These are phyloP conservation scores for Sarocladiaceae sp. DNA, from an alignment of 2,329 filamentous ascomycete species.

Conservation along the genomic window DNA sequence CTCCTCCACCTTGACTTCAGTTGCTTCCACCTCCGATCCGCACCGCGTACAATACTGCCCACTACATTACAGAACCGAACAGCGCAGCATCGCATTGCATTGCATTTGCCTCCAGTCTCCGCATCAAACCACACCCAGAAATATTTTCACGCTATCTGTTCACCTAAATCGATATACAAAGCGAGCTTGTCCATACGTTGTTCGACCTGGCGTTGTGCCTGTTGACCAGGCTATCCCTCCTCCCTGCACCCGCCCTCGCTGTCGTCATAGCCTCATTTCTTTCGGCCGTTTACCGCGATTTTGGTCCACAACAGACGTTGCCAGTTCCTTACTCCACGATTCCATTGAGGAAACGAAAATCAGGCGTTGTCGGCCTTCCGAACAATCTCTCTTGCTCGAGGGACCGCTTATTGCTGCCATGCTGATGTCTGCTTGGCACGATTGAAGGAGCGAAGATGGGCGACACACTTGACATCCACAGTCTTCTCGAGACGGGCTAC, in stretches of 20 bases:
- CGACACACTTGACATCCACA: conserved; percentile 36
- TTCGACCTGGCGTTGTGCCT: background rate
- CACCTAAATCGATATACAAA: too few species aligned
- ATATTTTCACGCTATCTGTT: background rate
- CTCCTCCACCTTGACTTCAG: background rate
- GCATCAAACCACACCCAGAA: background rate
- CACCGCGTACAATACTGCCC: too few species aligned
- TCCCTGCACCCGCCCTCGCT: background rate
- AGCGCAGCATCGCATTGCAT: conserved; percentile 2
- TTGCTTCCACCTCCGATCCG: conserved; percentile 2
- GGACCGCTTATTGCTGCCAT: background rate
- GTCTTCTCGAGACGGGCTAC: conserved; percentile 42
- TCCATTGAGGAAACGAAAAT: too few species aligned
- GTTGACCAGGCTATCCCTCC: background rate
- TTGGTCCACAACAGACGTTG: too few species aligned
- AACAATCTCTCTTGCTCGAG: background rate
- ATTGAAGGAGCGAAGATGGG: conserved; percentile 30
- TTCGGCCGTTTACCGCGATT: background rate
- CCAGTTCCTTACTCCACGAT: too few species aligned
- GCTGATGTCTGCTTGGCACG: background rate
- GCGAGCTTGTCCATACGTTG: too few species aligned
- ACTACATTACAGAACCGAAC: background rate
- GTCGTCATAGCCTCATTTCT: background rate
- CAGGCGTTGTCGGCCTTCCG: background rate
- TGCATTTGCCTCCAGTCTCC: conserved; percentile 6